Evolutionary conservation across 2,329 filamentous ascomycete genomes (phyloP).

Genomic region (Whalleya microplaca): DNA sequence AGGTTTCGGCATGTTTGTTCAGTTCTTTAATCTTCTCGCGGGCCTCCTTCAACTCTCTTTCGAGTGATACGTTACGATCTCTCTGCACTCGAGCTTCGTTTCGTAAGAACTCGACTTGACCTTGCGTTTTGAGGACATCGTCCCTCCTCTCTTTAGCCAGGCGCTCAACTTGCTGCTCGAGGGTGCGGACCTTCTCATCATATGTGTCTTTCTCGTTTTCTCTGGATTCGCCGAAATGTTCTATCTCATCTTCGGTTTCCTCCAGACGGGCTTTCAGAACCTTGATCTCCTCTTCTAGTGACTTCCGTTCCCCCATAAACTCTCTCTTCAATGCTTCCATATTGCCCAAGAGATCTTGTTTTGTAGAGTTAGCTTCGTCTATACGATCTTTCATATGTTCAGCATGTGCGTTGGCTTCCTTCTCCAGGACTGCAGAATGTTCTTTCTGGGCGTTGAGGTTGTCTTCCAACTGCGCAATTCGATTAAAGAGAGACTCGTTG

Average conservation of each 20-base stretch:
- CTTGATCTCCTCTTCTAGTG: constrained; percentile 79
- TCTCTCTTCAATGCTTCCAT: constrained; percentile 91
- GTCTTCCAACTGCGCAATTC: constrained; percentile 70
- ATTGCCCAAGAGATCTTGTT: constrained; percentile 91
- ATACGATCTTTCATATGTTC: constrained; percentile 69
- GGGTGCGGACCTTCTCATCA: constrained; percentile 67
- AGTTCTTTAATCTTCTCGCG: constrained; percentile 56
- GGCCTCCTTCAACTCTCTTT: constrained; percentile 58
- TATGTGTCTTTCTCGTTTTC: constrained; percentile 78
- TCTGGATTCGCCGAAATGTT: constrained; percentile 78
- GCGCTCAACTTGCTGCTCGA: constrained; percentile 73
- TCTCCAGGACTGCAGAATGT: constrained; percentile 66
- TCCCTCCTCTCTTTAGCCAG: constrained; percentile 61
- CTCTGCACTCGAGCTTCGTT: constrained; percentile 63
- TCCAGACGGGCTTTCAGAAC: constrained; percentile 77
- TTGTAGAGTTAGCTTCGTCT: constrained; percentile 87
- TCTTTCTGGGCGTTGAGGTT: constrained; percentile 78
- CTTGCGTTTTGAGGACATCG: constrained; percentile 60
- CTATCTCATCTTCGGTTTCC: constrained; percentile 89
- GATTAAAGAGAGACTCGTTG: constrained; percentile 50
- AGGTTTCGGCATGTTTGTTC: constrained; percentile 52
- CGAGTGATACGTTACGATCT: constrained; percentile 62
- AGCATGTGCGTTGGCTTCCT: constrained; percentile 64
- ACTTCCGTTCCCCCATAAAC: constrained; percentile 82
- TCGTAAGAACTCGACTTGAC: constrained; percentile 64